Conservation (phyloP, 805 yeast species). For the Monosporozyma aerobia region DNA sequence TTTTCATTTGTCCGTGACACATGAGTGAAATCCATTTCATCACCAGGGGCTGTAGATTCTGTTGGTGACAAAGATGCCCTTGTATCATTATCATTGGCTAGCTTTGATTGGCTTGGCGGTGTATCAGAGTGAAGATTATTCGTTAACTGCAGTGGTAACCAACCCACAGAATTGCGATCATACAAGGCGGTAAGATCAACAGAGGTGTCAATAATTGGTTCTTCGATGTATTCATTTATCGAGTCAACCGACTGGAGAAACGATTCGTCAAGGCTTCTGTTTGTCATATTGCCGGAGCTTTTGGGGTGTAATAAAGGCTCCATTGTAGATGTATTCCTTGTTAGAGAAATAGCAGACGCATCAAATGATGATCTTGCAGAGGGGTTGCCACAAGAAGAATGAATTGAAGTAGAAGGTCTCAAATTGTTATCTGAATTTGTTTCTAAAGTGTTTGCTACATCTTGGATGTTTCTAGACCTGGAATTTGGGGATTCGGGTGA, state of each 20-base stretch:
- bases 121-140: background rate
- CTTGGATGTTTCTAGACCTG: background rate
- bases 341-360: conserved; percentile 5
- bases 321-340: conserved; percentile 12
- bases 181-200: conserved; percentile 34
- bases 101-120: background rate
- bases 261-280: conserved; percentile 16
- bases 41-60: background rate
- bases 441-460: background rate
- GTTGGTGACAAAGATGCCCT: background rate
- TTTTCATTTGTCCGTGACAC: background rate
- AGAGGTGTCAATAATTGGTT: conserved; percentile 22
- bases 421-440: background rate
- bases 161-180: conserved; percentile 17
- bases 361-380: conserved; percentile 21
- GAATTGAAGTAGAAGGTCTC: background rate
- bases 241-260: conserved; percentile 26
- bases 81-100: background rate
- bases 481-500: background rate
- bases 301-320: conserved; percentile 21
- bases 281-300: background rate
- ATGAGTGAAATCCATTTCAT: background rate
- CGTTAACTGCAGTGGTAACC: conserved; percentile 22
- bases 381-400: background rate
- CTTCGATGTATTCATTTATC: conserved; percentile 10